Conservation (phyloP, 164 flowering plant species). For the Cinnamomum chago region DNA sequence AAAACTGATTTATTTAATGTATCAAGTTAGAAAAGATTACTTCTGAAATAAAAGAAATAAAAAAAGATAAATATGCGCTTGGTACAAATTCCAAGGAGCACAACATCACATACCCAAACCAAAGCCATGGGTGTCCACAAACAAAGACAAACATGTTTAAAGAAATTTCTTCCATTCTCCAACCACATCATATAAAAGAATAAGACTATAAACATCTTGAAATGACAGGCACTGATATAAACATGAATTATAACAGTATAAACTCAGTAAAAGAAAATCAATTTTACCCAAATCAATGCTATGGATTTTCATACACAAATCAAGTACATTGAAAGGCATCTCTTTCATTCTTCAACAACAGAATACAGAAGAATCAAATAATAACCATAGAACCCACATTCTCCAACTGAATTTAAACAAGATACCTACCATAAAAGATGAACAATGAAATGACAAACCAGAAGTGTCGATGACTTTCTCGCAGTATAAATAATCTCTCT, state of each 20-base stretch:
- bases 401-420: not conserved
- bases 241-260: no score
- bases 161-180: not conserved
- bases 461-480: not conserved
- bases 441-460: not conserved
- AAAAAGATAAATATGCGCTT: no score
- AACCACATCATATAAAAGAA: not conserved
- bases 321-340: not conserved
- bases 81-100: no score
- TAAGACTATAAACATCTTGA: not conserved
- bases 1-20: no score
- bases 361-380: not conserved
- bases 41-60: no score
- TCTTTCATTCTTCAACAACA: not conserved
- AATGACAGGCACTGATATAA: not conserved
- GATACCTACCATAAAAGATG: not conserved
- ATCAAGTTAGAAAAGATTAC: no score
- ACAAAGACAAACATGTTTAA: no score
- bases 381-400: not conserved
- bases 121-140: no score
- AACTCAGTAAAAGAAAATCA: not conserved
- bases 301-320: not conserved
- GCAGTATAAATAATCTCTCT: not conserved
- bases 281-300: not conserved
- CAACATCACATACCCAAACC: no score